Conservation (phyloP, 73 alveolate genomes). For the Blepharisma japonicum region DNA sequence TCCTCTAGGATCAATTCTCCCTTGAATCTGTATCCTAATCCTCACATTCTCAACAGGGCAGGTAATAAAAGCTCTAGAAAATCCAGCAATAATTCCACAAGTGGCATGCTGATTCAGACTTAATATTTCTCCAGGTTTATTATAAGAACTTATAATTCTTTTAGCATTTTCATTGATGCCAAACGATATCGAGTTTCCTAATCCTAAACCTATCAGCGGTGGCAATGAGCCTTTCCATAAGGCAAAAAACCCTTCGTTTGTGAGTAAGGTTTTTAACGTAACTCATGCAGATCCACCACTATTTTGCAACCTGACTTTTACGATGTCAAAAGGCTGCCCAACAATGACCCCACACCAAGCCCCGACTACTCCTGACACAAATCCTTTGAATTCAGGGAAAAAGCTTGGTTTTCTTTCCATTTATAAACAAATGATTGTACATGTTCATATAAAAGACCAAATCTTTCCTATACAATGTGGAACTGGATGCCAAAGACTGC, state of each 20-base stretch:
- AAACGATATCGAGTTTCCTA: conserved; percentile 29
- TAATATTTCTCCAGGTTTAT: conserved; percentile 33
- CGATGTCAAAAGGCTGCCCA: conserved; percentile 50
- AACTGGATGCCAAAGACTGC: conserved; percentile 52
- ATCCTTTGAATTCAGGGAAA: conserved; percentile 21
- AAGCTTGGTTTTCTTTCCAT: background rate
- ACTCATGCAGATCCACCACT: conserved; percentile 20
- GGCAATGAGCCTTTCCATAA: conserved; percentile 50
- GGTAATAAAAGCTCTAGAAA: conserved; percentile 20
- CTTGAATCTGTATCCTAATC: conserved; percentile 30
- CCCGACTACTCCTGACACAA: conserved; percentile 13
- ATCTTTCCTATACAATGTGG: conserved; percentile 56
- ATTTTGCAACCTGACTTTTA: conserved; percentile 45
- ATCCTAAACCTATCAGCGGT: conserved; percentile 24
- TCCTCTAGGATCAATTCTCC: background rate
- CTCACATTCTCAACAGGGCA: conserved; percentile 37
- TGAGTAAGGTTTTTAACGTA: conserved; percentile 23
- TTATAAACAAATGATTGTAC: conserved; percentile 45
- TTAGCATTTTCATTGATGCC: conserved; percentile 31
- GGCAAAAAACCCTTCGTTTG: conserved; percentile 47
- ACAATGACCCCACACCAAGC: conserved; percentile 40
- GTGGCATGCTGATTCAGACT: conserved; percentile 34
- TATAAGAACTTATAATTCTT: conserved; percentile 25
- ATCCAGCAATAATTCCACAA: conserved; percentile 31
- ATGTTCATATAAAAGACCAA: conserved; percentile 64